Conservation (phyloP, 768 basidiomycete species). For the Tylopilus sp. region DNA sequence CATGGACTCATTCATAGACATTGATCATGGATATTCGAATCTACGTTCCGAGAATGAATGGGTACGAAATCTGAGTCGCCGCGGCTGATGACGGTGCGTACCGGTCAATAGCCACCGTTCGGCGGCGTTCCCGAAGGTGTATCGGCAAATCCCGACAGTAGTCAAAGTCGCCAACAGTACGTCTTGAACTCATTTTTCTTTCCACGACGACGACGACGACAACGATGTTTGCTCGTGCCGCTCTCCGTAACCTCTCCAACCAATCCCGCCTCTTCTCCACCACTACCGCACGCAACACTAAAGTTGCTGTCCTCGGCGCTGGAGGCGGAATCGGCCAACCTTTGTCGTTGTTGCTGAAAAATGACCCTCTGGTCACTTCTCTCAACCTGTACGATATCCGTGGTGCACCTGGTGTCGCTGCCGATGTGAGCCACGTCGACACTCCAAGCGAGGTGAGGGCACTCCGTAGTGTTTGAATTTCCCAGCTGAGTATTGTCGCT, state of each 20-base stretch:
- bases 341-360: slow-evolving; percentile 84
- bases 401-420: slow-evolving; percentile 73
- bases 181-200: background rate
- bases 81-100: no score
- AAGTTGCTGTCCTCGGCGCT: slow-evolving; percentile 96
- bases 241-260: slow-evolving; percentile 52
- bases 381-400: slow-evolving; percentile 54
- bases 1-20: background rate
- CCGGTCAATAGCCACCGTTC: no score
- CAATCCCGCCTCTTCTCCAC: slow-evolving; percentile 74
- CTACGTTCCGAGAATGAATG: no score
- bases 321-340: slow-evolving; percentile 99
- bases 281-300: slow-evolving; percentile 65
- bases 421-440: slow-evolving; percentile 95
- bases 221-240: slow-evolving; percentile 65
- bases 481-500: slow-evolving; percentile 6
- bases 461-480: background rate
- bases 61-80: no score
- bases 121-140: background rate
- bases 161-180: background rate
- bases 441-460: slow-evolving; percentile 73
- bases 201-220: slow-evolving; percentile 21
- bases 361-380: slow-evolving; percentile 82
- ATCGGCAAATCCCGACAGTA: slow-evolving; percentile 15
- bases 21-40: no score